These are phyloP conservation scores for Penicillium psychrosexuale DNA, from an alignment of 2,329 filamentous ascomycete genomes.

Conservation along the genomic window DNA sequence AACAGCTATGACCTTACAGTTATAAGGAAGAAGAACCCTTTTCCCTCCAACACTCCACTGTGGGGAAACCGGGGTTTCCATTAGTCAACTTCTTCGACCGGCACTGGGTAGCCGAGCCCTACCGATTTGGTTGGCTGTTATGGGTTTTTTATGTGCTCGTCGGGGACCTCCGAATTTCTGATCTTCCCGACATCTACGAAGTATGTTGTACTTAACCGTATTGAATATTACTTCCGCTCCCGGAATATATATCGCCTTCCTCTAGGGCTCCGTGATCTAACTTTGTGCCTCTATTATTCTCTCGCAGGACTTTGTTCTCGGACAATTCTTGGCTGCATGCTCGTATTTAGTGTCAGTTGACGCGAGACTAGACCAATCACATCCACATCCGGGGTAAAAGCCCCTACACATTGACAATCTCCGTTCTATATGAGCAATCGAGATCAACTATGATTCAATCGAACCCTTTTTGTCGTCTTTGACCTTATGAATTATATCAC, in stretches of 20 bases:
- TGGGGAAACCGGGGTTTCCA: slow-evolving; percentile 21
- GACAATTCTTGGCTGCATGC: not conserved
- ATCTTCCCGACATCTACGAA: not conserved
- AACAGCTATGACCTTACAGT: not conserved
- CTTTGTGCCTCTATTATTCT: not conserved
- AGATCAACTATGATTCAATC: not conserved
- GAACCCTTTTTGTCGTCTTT: not conserved
- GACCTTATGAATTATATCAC: not conserved
- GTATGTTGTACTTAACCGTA: no score
- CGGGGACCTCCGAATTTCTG: not conserved
- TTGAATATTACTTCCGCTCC: not conserved
- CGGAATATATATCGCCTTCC: not conserved
- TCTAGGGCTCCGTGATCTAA: not conserved
- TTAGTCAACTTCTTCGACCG: slow-evolving; percentile 22
- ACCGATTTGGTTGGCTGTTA: slow-evolving; percentile 7
- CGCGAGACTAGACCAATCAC: not conserved
- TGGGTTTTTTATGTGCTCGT: not conserved
- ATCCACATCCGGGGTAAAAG: not conserved
- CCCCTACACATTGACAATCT: not conserved
- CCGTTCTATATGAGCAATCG: not conserved
- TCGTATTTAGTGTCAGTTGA: not conserved
- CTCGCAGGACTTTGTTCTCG: not conserved
- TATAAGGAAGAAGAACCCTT: slow-evolving; percentile 1
- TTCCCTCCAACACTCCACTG: slow-evolving; percentile 14
- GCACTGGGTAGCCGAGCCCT: slow-evolving; percentile 25